These are phyloP conservation scores for Daldinia concentrica DNA, from an alignment of 495 filamentous ascomycete species.

Conservation along the genomic window DNA sequence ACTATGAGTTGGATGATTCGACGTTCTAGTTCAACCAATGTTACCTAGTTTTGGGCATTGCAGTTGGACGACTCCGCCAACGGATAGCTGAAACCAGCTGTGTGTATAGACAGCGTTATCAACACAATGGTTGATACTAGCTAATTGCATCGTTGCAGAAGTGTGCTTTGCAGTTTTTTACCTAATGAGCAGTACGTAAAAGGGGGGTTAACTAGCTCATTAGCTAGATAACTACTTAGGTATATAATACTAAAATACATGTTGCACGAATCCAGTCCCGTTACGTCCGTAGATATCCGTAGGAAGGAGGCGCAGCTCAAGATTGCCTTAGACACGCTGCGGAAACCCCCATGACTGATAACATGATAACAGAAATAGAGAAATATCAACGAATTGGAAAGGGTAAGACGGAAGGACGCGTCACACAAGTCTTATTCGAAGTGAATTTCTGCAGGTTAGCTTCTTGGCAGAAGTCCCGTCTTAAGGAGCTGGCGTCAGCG, in stretches of 20 bases:
- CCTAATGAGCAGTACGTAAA: background rate
- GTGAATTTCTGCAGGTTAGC: conserved; percentile 3
- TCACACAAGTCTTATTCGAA: conserved; percentile 18
- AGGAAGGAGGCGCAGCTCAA: conserved; percentile 15
- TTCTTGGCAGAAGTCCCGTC: conserved; percentile 31
- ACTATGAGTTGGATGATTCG: conserved; percentile 11
- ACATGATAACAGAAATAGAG: background rate
- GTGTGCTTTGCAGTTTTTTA: background rate
- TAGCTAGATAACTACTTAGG: background rate
- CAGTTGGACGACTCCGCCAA: conserved; percentile 5
- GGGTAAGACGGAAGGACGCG: conserved; percentile 21
- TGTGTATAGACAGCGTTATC: conserved; percentile 7
- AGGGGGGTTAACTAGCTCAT: background rate
- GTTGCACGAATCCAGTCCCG: conserved; percentile 10
- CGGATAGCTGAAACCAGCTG: conserved; percentile 4
- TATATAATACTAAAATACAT: background rate
- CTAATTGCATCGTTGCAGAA: background rate
- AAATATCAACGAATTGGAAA: background rate
- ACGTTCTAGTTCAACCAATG: conserved; percentile 11
- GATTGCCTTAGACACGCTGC: background rate
- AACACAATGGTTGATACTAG: background rate
- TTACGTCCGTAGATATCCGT: background rate
- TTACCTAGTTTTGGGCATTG: conserved; percentile 8
- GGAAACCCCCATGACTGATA: background rate
- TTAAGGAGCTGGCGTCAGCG: conserved; percentile 9